These are phyloP conservation scores for Gypsophila paniculata DNA, from an alignment of 179 eudicot genomes.

Conservation along the genomic window DNA sequence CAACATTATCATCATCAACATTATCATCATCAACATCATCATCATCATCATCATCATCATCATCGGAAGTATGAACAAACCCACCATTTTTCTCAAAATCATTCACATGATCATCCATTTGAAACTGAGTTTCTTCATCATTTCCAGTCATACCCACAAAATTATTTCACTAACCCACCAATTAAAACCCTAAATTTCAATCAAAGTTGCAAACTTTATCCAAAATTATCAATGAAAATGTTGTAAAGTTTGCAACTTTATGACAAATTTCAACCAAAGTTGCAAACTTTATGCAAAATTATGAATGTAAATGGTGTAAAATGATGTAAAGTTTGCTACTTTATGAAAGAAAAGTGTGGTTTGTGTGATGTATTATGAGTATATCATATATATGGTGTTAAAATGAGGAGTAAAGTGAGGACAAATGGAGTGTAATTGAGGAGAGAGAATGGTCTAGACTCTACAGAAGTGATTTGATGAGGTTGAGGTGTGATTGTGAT, in stretches of 20 bases:
- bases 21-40: constrained; percentile 15
- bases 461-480: background rate
- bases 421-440: constrained; percentile 17
- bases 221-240: background rate
- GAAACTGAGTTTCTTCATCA: constrained; percentile 29
- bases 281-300: background rate
- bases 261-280: background rate
- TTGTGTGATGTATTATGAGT: too few relatives aligned
- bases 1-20: constrained; percentile 8
- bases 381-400: background rate
- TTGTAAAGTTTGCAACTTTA: background rate
- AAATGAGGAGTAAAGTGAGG: too few relatives aligned
- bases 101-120: constrained; percentile 40
- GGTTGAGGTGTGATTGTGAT: background rate
- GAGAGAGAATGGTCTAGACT: constrained; percentile 1
- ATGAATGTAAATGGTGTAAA: background rate
- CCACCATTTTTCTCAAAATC: constrained; percentile 35
- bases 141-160: constrained; percentile 29
- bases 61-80: constrained; percentile 8
- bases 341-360: background rate
- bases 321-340: background rate
- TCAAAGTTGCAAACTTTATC: constrained; percentile 13
- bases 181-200: background rate
- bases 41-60: constrained; percentile 17
- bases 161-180: constrained; percentile 24